These are phyloP conservation scores for Heteromeles arbutifolia DNA, from an alignment of 306 rosid genomes.

Conservation along the genomic window DNA sequence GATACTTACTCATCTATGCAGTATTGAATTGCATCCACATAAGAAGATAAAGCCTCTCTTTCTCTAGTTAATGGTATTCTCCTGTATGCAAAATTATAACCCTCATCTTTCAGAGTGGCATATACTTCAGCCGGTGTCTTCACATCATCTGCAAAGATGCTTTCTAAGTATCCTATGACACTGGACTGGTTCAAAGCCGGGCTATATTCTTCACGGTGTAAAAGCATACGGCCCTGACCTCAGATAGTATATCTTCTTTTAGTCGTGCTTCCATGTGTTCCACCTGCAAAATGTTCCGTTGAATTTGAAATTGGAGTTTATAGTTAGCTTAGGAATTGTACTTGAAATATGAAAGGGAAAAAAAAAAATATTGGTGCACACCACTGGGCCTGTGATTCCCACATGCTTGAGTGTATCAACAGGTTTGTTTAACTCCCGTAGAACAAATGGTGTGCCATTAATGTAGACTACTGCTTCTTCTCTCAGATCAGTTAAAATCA, in stretches of 20 bases:
- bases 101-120: slow-evolving; percentile 53
- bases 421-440: slow-evolving; percentile 81
- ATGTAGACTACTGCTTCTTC: slow-evolving; percentile 84
- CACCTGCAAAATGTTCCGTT: slow-evolving; percentile 49
- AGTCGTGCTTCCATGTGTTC: slow-evolving; percentile 82
- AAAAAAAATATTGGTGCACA: slow-evolving; percentile 24
- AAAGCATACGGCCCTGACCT: slow-evolving; percentile 71
- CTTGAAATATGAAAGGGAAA: slow-evolving; percentile 7
- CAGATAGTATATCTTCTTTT: slow-evolving; percentile 77
- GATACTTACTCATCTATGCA: slow-evolving; percentile 64
- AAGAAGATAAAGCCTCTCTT: slow-evolving; percentile 73
- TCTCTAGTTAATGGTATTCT: slow-evolving; percentile 83
- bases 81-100: slow-evolving; percentile 51
- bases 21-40: slow-evolving; percentile 73
- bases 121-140: slow-evolving; percentile 83
- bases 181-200: slow-evolving; percentile 56
- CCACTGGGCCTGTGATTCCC: slow-evolving; percentile 88
- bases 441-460: slow-evolving; percentile 75
- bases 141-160: slow-evolving; percentile 63
- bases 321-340: slow-evolving; percentile 13
- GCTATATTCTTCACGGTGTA: slow-evolving; percentile 80
- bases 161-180: slow-evolving; percentile 83
- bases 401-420: slow-evolving; percentile 85
- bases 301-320: slow-evolving; percentile 17
- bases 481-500: slow-evolving; percentile 71